Percentiles rank a stretch among this genome's conserved stretches.
Evolutionary conservation across 1,284 basidiomycete species (phyloP).

Genomic region (Violaceomyces palustris): DNA sequence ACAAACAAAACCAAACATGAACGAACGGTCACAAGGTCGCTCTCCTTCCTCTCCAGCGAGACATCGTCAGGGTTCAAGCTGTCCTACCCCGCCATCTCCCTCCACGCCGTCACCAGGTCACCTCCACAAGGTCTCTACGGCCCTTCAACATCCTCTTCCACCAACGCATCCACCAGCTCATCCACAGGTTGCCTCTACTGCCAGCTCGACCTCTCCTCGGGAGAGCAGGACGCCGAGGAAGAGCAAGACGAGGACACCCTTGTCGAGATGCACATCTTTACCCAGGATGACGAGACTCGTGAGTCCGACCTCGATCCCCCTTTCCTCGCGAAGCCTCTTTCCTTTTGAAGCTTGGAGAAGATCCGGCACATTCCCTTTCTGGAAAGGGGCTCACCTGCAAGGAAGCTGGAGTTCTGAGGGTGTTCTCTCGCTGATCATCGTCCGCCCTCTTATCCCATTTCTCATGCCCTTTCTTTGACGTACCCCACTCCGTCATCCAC

Average conservation of each 20-base stretch:
- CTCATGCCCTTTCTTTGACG: too few species aligned
- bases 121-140: slow-evolving; percentile 27
- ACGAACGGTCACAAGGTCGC: too few species aligned
- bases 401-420: too few species aligned
- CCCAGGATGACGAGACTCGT: slow-evolving; percentile 11
- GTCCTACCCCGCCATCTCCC: slow-evolving; percentile 35
- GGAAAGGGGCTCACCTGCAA: too few species aligned
- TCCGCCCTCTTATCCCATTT: too few species aligned
- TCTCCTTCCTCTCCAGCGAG: slow-evolving; percentile 29
- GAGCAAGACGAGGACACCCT: slow-evolving; percentile 31
- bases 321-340: neutral
- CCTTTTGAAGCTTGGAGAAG: neutral
- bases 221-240: slow-evolving; percentile 20
- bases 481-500: too few species aligned
- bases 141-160: slow-evolving; percentile 1
- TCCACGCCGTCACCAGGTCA: slow-evolving; percentile 45
- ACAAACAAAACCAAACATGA: too few species aligned
- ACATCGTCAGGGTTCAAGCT: slow-evolving; percentile 30
- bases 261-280: slow-evolving; percentile 42
- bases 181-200: slow-evolving; percentile 43
- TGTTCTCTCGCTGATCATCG: too few species aligned
- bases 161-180: neutral
- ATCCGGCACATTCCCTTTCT: too few species aligned
- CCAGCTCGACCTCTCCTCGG: slow-evolving; percentile 42
- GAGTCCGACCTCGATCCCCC: slow-evolving; percentile 5